phyloP scores from a whole-genome alignment of 192 early-diverging fungal species.

The Entophlyctis helioformis region DNA sequence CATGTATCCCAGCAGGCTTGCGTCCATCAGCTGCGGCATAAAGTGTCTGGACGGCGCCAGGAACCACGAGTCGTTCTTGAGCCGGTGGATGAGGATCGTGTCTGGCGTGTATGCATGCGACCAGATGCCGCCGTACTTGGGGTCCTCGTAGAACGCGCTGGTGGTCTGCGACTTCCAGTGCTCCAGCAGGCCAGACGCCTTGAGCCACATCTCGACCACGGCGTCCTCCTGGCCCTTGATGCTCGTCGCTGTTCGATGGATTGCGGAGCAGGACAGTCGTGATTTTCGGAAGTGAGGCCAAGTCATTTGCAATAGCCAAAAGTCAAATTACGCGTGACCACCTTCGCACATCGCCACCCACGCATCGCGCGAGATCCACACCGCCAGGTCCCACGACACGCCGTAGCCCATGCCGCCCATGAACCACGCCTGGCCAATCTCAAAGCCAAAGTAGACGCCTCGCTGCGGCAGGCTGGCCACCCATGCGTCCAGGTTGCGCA shows the following conservation, averaged over 20 bases:
- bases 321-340: too few relatives aligned
- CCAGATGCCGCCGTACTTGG: constrained; percentile 2
- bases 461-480: not conserved
- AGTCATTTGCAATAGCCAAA: too few relatives aligned
- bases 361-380: constrained; percentile 5
- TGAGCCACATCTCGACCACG: constrained; percentile 8
- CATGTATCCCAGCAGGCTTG: too few relatives aligned
- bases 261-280: too few relatives aligned
- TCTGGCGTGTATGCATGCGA: constrained; percentile 11
- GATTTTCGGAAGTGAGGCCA: too few relatives aligned
- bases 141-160: constrained; percentile 14
- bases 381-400: constrained; percentile 16
- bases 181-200: not conserved
- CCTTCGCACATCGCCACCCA: too few relatives aligned
- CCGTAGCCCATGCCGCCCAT: constrained; percentile 19
- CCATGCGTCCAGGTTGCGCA: constrained; percentile 12
- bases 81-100: constrained; percentile 12
- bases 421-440: constrained; percentile 3
- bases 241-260: not conserved
- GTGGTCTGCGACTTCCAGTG: constrained; percentile 6
- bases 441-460: constrained; percentile 11
- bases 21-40: not conserved
- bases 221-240: constrained; percentile 15
- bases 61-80: constrained; percentile 10
- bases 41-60: constrained; percentile 5